phyloP scores from a whole-genome alignment of 139 green algal genomes.

The Astrephomene gubernaculifera region DNA sequence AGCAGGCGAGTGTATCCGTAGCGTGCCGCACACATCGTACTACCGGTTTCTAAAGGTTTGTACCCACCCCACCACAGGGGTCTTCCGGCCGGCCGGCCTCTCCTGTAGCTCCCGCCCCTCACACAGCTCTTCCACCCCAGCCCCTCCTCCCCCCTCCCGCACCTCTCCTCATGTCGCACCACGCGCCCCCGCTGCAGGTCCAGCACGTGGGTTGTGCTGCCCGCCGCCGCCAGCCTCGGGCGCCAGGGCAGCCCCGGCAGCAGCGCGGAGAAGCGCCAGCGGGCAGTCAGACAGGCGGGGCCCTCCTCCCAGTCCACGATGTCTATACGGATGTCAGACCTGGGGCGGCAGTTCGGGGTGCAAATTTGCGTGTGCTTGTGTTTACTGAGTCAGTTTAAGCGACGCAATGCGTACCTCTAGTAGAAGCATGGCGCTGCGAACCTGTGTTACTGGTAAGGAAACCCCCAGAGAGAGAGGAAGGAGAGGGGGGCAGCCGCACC shows the following conservation, averaged over 20 bases:
- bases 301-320: conserved; percentile 69
- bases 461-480: background rate
- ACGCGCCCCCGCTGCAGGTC: conserved; percentile 65
- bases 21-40: background rate
- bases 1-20: background rate
- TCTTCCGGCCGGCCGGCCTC: too few species aligned
- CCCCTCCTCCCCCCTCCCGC: background rate
- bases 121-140: background rate
- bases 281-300: background rate
- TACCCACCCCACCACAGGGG: background rate
- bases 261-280: conserved; percentile 32
- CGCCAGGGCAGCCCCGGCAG: conserved; percentile 38
- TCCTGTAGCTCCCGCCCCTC: too few species aligned
- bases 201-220: conserved; percentile 79
- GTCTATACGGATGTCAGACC: conserved; percentile 76
- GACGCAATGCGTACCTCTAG: too few species aligned
- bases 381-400: too few species aligned
- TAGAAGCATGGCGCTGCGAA: too few species aligned
- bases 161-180: conserved; percentile 76
- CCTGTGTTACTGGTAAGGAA: background rate
- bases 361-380: too few species aligned
- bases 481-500: background rate
- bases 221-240: conserved; percentile 69
- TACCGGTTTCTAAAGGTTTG: background rate
- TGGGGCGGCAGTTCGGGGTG: too few species aligned